Percentiles rank a stretch among this genome's conserved stretches.
These are phyloP conservation scores for Prasinococcaceae sp. DNA, from an alignment of 139 green algal genomes.

Conservation along the genomic window DNA sequence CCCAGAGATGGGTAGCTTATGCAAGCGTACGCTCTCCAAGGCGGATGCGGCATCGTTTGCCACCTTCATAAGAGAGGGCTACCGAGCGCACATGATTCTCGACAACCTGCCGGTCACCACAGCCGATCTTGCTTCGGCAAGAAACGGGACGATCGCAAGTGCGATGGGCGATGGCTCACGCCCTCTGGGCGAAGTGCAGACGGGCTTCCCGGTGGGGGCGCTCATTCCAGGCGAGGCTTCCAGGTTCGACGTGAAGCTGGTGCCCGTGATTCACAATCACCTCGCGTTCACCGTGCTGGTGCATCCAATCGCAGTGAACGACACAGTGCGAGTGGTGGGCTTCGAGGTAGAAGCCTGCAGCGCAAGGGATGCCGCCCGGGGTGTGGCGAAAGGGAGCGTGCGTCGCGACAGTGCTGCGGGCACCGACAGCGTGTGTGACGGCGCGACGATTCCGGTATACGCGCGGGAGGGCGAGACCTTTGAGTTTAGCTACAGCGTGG, in stretches of 20 bases:
- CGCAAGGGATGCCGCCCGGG: no score
- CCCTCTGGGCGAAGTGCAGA: no score
- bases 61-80: constrained; percentile 62
- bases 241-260: no score
- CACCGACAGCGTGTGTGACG: neutral
- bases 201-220: no score
- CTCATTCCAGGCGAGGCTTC: no score
- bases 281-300: constrained; percentile 87
- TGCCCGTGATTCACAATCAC: no score
- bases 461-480: constrained; percentile 56
- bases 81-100: constrained; percentile 81
- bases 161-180: no score
- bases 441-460: constrained; percentile 13
- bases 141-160: no score
- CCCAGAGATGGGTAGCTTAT: no score
- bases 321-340: constrained; percentile 45
- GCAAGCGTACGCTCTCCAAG: constrained; percentile 16
- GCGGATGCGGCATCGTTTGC: constrained; percentile 24
- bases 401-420: constrained; percentile 8
- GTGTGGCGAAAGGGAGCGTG: no score
- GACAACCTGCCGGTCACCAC: constrained; percentile 92
- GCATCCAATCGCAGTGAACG: constrained; percentile 42
- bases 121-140: no score
- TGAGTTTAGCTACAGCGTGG: constrained; percentile 81
- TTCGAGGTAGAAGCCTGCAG: constrained; percentile 83